These are phyloP conservation scores for Paecilomyces variotii DNA, from an alignment of 2,329 filamentous ascomycete species.

Conservation along the genomic window DNA sequence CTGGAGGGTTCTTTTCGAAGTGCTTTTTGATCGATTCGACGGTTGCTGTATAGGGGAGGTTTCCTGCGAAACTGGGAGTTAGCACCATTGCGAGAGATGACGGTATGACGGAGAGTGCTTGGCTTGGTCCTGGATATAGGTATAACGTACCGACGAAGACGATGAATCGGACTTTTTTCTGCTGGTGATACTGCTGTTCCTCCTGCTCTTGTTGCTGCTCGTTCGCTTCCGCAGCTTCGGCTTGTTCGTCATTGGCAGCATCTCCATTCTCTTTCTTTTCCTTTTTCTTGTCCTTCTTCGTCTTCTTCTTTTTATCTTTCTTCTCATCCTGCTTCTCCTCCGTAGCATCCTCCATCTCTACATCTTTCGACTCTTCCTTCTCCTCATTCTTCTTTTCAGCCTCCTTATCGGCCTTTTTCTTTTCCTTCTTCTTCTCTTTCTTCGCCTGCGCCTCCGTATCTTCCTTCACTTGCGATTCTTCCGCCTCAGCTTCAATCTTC, in stretches of 20 bases:
- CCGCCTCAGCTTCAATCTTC: slow-evolving; percentile 1
- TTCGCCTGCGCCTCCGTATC: slow-evolving; percentile 5
- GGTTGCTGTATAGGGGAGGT: slow-evolving; percentile 80
- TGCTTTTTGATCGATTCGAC: slow-evolving; percentile 61
- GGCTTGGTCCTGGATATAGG: background rate
- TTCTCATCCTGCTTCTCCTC: slow-evolving; percentile 10
- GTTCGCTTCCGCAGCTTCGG: slow-evolving; percentile 8
- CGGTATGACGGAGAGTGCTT: background rate
- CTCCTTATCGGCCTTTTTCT: slow-evolving; percentile 2
- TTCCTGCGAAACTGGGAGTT: slow-evolving; percentile 47
- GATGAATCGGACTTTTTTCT: slow-evolving; percentile 56
- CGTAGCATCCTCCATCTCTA: slow-evolving; percentile 12
- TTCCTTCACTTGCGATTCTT: background rate
- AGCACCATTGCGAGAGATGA: background rate
- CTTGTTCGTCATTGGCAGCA: slow-evolving; percentile 8
- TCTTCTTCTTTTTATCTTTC: slow-evolving; percentile 20
- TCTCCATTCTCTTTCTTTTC: slow-evolving; percentile 11
- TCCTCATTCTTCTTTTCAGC: slow-evolving; percentile 5
- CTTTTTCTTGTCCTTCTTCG: slow-evolving; percentile 6
- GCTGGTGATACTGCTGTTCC: slow-evolving; percentile 7
- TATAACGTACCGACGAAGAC: slow-evolving; percentile 61
- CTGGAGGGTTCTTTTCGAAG: slow-evolving; percentile 68
- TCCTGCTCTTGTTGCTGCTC: slow-evolving; percentile 5
- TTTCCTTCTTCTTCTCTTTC: slow-evolving; percentile 4
- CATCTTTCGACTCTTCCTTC: slow-evolving; percentile 11